phyloP scores from a whole-genome alignment of 805 yeast species.

The Tetrapisispora fleetii region DNA sequence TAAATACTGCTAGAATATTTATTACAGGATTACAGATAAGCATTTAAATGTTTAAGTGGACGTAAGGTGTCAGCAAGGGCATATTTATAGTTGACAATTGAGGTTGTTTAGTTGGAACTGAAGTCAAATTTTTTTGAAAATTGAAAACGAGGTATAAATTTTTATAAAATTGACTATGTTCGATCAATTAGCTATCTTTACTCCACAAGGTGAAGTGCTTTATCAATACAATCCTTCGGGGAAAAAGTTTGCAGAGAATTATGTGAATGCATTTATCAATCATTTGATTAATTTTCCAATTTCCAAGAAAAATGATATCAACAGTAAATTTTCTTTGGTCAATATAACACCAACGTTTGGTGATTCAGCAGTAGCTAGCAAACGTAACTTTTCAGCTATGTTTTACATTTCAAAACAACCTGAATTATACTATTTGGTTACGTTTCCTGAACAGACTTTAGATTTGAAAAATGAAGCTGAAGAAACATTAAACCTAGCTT shows the following conservation, averaged over 20 bases:
- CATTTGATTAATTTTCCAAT: slow-evolving; percentile 20
- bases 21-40: too few species aligned
- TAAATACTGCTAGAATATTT: too few species aligned
- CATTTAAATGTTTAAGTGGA: too few species aligned
- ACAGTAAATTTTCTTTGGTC: slow-evolving; percentile 12
- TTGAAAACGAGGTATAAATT: too few species aligned
- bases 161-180: slow-evolving; percentile 12
- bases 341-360: slow-evolving; percentile 5
- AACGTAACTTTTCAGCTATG: slow-evolving; percentile 17
- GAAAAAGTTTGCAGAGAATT: slow-evolving; percentile 22
- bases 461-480: slow-evolving; percentile 37
- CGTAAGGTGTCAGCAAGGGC: too few species aligned
- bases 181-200: slow-evolving; percentile 26
- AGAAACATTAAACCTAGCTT: slow-evolving; percentile 32
- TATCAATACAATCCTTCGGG: slow-evolving; percentile 22
- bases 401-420: slow-evolving; percentile 27
- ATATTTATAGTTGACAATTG: too few species aligned
- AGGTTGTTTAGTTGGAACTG: too few species aligned
- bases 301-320: slow-evolving; percentile 13
- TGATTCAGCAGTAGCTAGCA: neutral
- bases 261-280: slow-evolving; percentile 21
- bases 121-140: too few species aligned
- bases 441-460: slow-evolving; percentile 35
- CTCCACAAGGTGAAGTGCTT: slow-evolving; percentile 24
- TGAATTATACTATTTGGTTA: slow-evolving; percentile 28